Evolutionary conservation across 805 yeast species (phyloP).

Genomic region (Starmerella cellae): DNA sequence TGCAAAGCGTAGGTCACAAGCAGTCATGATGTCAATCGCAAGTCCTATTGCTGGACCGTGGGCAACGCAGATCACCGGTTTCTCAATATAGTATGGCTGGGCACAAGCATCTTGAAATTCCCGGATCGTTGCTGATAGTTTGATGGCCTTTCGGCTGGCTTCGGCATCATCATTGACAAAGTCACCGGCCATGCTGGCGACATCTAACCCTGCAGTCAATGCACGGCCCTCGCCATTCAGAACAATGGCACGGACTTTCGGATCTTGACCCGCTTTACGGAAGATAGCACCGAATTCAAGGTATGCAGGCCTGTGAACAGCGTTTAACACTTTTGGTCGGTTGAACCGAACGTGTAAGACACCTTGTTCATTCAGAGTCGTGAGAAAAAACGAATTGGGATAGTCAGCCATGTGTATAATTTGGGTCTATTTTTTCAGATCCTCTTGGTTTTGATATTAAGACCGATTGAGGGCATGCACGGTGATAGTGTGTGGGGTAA

Average conservation of each 20-base stretch:
- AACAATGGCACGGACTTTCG: slow-evolving; percentile 40
- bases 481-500: no score
- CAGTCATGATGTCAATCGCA: slow-evolving; percentile 52
- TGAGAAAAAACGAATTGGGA: slow-evolving; percentile 42
- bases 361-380: slow-evolving; percentile 35
- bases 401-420: slow-evolving; percentile 26
- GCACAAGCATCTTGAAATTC: slow-evolving; percentile 48
- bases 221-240: slow-evolving; percentile 44
- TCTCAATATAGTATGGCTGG: slow-evolving; percentile 22
- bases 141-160: slow-evolving; percentile 24
- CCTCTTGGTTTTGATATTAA: no score
- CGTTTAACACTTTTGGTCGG: slow-evolving; percentile 47
- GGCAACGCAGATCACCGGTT: slow-evolving; percentile 49
- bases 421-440: no score
- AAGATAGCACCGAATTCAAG: slow-evolving; percentile 41
- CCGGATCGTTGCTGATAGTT: slow-evolving; percentile 31
- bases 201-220: slow-evolving; percentile 55
- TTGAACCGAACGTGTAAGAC: slow-evolving; percentile 48
- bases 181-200: slow-evolving; percentile 26
- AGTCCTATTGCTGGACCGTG: slow-evolving; percentile 58
- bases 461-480: no score
- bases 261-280: slow-evolving; percentile 32
- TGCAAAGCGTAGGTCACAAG: slow-evolving; percentile 46
- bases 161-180: slow-evolving; percentile 19
- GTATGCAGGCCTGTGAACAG: slow-evolving; percentile 45